These are phyloP conservation scores for Pterocarpus macrocarpus DNA, from an alignment of 306 rosid species.

Conservation along the genomic window DNA sequence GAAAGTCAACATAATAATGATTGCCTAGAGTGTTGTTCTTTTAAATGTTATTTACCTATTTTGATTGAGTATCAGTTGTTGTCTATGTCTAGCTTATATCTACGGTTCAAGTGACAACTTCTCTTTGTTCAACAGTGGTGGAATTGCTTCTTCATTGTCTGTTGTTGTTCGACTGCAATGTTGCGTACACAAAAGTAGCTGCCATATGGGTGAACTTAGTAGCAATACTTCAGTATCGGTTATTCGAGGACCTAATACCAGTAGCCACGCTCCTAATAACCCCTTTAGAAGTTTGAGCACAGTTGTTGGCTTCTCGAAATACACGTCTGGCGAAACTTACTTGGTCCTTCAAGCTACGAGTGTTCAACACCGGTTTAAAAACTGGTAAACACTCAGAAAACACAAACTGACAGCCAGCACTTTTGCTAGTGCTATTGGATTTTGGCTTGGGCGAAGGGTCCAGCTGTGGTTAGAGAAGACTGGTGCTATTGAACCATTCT, in stretches of 20 bases:
- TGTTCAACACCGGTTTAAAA: constrained; percentile 88
- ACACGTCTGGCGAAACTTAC: constrained; percentile 45
- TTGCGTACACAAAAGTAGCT: constrained; percentile 40
- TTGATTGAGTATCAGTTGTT: constrained; percentile 4
- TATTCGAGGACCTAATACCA: constrained; percentile 32
- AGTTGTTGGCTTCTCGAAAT: constrained; percentile 43
- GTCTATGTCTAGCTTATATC: constrained; percentile 20
- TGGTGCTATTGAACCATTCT: constrained; percentile 79
- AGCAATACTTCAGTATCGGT: constrained; percentile 25
- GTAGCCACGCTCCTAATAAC: constrained; percentile 30
- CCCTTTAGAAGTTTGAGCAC: constrained; percentile 30
- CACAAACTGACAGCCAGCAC: constrained; percentile 86
- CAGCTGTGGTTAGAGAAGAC: constrained; percentile 85
- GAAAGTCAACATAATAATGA: not conserved
- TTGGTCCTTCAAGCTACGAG: constrained; percentile 57
- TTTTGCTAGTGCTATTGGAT: constrained; percentile 82
- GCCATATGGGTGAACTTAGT: constrained; percentile 43
- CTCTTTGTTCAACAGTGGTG: constrained; percentile 54
- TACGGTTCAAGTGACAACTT: constrained; percentile 27
- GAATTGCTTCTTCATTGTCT: constrained; percentile 52
- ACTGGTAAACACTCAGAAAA: constrained; percentile 73
- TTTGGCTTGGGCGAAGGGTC: constrained; percentile 68
- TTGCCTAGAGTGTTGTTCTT: not conserved
- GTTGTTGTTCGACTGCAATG: constrained; percentile 30
- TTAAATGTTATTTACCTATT: constrained; percentile 26